Percentiles rank a stretch among this genome's conserved stretches.
These are phyloP conservation scores for Russula lepida DNA, from an alignment of 768 basidiomycete genomes.

Conservation along the genomic window DNA sequence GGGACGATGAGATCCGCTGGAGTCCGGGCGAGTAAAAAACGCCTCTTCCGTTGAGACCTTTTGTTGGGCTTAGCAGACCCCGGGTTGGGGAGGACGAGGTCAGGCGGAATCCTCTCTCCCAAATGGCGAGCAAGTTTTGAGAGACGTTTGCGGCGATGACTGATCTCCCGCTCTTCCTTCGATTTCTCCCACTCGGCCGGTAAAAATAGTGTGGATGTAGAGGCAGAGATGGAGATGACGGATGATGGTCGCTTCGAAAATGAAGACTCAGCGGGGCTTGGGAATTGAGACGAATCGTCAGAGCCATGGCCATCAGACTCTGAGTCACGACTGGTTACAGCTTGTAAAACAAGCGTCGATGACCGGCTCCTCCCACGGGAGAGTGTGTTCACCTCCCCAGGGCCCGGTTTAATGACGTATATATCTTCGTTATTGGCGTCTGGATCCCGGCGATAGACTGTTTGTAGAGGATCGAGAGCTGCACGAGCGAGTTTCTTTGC, in stretches of 20 bases:
- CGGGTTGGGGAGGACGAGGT: conserved; percentile 3
- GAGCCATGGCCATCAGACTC: not conserved
- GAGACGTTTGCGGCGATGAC: conserved; percentile 14
- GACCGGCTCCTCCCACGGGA: not conserved
- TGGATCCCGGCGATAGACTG: not conserved
- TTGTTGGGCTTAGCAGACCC: not conserved
- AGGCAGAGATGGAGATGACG: not conserved
- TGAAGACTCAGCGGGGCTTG: not conserved
- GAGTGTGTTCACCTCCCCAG: not conserved
- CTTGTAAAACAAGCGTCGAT: not conserved
- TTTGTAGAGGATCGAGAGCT: not conserved
- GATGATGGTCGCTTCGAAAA: conserved; percentile 4
- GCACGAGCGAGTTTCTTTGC: conserved; percentile 9
- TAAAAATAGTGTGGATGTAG: not conserved
- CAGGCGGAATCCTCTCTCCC: conserved; percentile 12
- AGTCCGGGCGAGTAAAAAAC: not conserved
- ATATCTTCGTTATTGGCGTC: not conserved
- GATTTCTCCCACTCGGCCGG: conserved; percentile 1
- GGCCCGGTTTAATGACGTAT: not conserved
- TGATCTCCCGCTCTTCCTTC: conserved; percentile 3
- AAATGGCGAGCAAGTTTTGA: conserved; percentile 16
- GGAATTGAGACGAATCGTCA: not conserved
- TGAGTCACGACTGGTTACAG: not conserved
- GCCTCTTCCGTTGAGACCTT: not conserved
- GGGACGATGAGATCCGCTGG: not conserved